phyloP scores from a whole-genome alignment of 495 filamentous ascomycete genomes.

The Recurvomyces mirabilis region DNA sequence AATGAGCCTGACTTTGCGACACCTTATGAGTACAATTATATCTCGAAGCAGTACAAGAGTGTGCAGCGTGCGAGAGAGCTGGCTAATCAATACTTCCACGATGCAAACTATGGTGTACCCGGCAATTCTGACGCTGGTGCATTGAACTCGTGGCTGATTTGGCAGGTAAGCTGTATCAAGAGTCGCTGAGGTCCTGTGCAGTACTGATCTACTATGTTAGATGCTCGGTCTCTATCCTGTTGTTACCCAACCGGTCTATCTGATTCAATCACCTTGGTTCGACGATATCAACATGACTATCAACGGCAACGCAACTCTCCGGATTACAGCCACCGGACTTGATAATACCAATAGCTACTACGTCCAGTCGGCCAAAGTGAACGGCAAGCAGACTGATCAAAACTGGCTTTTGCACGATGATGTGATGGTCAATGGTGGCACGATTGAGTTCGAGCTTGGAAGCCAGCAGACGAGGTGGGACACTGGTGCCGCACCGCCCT shows the following conservation, averaged over 20 bases:
- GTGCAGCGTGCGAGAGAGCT: constrained; percentile 22
- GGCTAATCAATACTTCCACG: constrained; percentile 26
- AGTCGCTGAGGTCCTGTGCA: constrained; percentile 16
- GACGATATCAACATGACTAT: constrained; percentile 28
- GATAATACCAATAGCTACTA: constrained; percentile 27
- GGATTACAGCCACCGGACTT: constrained; percentile 25
- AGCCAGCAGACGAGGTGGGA: constrained; percentile 25
- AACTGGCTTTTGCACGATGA: constrained; percentile 30
- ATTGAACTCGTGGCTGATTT: constrained; percentile 29
- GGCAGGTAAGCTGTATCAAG: constrained; percentile 18
- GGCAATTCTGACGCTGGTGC: constrained; percentile 33
- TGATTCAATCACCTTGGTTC: constrained; percentile 29
- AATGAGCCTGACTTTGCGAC: constrained; percentile 31
- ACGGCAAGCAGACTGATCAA: constrained; percentile 26
- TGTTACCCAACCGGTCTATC: constrained; percentile 28
- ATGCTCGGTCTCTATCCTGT: constrained; percentile 32
- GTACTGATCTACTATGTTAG: constrained; percentile 30
- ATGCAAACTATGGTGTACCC: constrained; percentile 25
- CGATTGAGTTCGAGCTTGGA: constrained; percentile 27
- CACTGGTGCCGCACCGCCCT: constrained; percentile 27
- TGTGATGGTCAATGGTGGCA: constrained; percentile 28
- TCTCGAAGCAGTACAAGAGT: constrained; percentile 28
- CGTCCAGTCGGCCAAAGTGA: constrained; percentile 29
- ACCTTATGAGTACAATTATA: constrained; percentile 31
- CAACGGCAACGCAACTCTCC: constrained; percentile 21